Percentiles rank a stretch among this genome's conserved stretches.
These are phyloP conservation scores for Grosmannia clavigera DNA, from an alignment of 2,329 filamentous ascomycete species.

Conservation along the genomic window DNA sequence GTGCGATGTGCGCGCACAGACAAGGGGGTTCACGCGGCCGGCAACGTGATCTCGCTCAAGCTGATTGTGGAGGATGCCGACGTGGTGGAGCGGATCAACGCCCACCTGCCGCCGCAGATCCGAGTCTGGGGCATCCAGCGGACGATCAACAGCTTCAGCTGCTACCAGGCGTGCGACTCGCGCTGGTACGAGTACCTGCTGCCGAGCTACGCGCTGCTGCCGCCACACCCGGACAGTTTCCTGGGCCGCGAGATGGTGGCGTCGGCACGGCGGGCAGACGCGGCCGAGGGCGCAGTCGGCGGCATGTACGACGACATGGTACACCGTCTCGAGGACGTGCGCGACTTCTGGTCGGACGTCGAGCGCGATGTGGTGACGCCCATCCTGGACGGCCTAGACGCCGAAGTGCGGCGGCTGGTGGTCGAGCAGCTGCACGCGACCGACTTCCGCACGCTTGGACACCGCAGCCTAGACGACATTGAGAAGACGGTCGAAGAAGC, in stretches of 20 bases:
- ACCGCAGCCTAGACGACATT: slow-evolving; percentile 5
- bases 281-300: slow-evolving; percentile 45
- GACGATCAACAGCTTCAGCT: slow-evolving; percentile 84
- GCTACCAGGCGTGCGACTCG: slow-evolving; percentile 89
- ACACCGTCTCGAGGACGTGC: slow-evolving; percentile 62
- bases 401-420: slow-evolving; percentile 50
- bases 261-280: slow-evolving; percentile 41
- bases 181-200: slow-evolving; percentile 96
- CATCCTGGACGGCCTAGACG: slow-evolving; percentile 48
- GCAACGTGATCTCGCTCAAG: slow-evolving; percentile 90
- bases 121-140: slow-evolving; percentile 88
- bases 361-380: slow-evolving; percentile 73
- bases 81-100: slow-evolving; percentile 84
- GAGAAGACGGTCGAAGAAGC: slow-evolving; percentile 5
- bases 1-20: slow-evolving; percentile 92
- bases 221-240: slow-evolving; percentile 80
- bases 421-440: slow-evolving; percentile 44
- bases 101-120: slow-evolving; percentile 73
- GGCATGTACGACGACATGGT: slow-evolving; percentile 58
- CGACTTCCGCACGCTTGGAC: slow-evolving; percentile 11
- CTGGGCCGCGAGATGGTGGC: slow-evolving; percentile 75
- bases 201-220: slow-evolving; percentile 82
- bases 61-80: slow-evolving; percentile 87
- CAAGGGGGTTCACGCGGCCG: slow-evolving; percentile 93
- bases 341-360: slow-evolving; percentile 68